A percentile compares a stretch with the other conserved stretches of the same genome.
These are phyloP conservation scores for Urostyla sp. DNA, from an alignment of 73 alveolate genomes.

Conservation along the genomic window DNA sequence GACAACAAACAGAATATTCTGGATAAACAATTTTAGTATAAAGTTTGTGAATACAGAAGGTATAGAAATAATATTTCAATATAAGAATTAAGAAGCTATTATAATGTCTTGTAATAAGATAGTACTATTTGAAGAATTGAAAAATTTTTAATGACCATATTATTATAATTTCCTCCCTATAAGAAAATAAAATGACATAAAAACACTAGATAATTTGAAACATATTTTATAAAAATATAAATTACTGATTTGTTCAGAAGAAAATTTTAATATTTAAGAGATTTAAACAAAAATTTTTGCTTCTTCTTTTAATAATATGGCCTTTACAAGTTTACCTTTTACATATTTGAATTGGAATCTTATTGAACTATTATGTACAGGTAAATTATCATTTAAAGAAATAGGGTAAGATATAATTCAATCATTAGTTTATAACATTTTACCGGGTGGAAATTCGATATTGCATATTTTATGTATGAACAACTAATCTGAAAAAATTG, in stretches of 20 bases:
- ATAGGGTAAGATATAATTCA: neutral
- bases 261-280: neutral
- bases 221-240: conserved; percentile 32
- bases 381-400: neutral
- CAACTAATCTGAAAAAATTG: no score
- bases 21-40: neutral
- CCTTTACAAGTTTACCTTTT: neutral
- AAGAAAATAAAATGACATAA: neutral
- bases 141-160: neutral
- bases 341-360: conserved; percentile 24
- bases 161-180: neutral
- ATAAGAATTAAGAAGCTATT: neutral
- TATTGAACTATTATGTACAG: neutral
- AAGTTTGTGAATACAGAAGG: conserved; percentile 6
- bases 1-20: neutral
- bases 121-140: neutral
- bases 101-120: neutral
- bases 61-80: conserved; percentile 4
- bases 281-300: neutral
- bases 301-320: neutral
- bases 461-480: conserved; percentile 12
- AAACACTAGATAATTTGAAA: conserved; percentile 13
- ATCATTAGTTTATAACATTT: conserved; percentile 19
- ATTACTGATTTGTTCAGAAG: neutral
- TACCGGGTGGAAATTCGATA: conserved; percentile 35